phyloP scores from a whole-genome alignment of 31 red algal species.

The Asparagopsis taxiformis region DNA sequence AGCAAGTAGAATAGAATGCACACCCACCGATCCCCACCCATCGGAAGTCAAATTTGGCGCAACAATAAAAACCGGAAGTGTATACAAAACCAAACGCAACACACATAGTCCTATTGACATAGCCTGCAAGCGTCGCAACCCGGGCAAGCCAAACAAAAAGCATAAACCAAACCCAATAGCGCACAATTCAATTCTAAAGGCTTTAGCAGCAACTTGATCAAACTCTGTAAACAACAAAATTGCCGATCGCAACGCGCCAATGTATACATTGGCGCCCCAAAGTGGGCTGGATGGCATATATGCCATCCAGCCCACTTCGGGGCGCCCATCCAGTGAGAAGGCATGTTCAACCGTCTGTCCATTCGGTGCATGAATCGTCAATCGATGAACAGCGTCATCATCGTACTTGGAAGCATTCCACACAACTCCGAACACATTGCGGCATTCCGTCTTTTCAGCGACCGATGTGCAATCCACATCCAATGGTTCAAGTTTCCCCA shows the following conservation, averaged over 20 bases:
- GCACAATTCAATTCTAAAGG: too few relatives aligned
- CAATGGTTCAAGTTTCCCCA: slow-evolving; percentile 13
- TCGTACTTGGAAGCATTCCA: slow-evolving; percentile 42
- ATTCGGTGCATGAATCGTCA: slow-evolving; percentile 9
- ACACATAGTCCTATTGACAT: slow-evolving; percentile 3
- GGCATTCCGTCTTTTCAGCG: background rate
- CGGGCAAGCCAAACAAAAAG: slow-evolving; percentile 5
- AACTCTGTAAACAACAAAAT: slow-evolving; percentile 48
- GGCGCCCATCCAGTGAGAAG: slow-evolving; percentile 51
- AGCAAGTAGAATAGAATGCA: slow-evolving; percentile 25
- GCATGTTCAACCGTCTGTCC: background rate
- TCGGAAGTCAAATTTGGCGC: slow-evolving; percentile 3
- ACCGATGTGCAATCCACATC: background rate
- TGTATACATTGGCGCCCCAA: slow-evolving; percentile 22
- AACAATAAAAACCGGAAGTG: slow-evolving; percentile 25
- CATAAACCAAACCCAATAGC: slow-evolving; percentile 15
- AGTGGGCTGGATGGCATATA: background rate
- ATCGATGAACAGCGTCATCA: slow-evolving; percentile 29
- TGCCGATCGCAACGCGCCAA: slow-evolving; percentile 3
- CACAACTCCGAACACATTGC: slow-evolving; percentile 31
- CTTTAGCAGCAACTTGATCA: slow-evolving; percentile 11
- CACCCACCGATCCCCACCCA: slow-evolving; percentile 28
- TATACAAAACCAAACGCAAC: slow-evolving; percentile 4
- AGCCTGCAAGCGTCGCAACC: background rate
- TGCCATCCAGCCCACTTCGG: background rate